Conservation (phyloP, 179 eudicot genomes). For the Sideroxylon spinosum region DNA sequence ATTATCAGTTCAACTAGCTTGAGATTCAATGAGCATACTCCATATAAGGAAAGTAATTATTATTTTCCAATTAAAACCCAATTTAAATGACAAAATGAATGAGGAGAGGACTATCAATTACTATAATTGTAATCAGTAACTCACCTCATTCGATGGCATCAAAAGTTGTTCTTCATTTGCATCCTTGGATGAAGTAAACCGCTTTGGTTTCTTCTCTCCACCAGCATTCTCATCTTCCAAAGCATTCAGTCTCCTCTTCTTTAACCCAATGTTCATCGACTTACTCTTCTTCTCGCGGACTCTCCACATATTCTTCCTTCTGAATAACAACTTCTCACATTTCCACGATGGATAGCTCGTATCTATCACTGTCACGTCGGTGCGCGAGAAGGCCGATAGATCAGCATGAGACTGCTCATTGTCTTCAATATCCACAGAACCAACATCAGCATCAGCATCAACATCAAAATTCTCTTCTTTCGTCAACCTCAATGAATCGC, state of each 20-base stretch:
- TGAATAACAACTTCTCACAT: constrained; percentile 55
- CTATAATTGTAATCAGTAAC: neutral
- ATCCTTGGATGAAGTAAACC: constrained; percentile 15
- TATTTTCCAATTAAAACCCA: neutral
- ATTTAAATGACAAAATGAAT: no score
- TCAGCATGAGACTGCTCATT: constrained; percentile 23
- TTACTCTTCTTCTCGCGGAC: constrained; percentile 55
- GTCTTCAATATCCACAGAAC: constrained; percentile 23
- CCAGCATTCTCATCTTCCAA: constrained; percentile 11
- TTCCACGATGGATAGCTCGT: constrained; percentile 60
- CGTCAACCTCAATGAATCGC: neutral
- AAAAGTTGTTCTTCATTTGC: constrained; percentile 6
- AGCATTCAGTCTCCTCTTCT: constrained; percentile 41
- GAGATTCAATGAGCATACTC: neutral
- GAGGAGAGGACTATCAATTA: no score
- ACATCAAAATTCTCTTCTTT: constrained; percentile 19
- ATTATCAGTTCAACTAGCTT: neutral
- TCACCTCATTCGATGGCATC: constrained; percentile 18
- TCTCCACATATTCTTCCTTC: constrained; percentile 72
- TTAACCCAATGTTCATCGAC: constrained; percentile 21
- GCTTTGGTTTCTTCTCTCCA: constrained; percentile 26
- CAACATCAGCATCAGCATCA: constrained; percentile 16
- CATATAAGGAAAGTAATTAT: no score
- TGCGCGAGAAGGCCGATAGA: constrained; percentile 50
- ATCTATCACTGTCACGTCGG: constrained; percentile 64